Evolutionary conservation across 768 basidiomycete genomes (phyloP), one percentile per base, ranked within the genome.

Genomic region (Tulasnella sp.): DNA sequence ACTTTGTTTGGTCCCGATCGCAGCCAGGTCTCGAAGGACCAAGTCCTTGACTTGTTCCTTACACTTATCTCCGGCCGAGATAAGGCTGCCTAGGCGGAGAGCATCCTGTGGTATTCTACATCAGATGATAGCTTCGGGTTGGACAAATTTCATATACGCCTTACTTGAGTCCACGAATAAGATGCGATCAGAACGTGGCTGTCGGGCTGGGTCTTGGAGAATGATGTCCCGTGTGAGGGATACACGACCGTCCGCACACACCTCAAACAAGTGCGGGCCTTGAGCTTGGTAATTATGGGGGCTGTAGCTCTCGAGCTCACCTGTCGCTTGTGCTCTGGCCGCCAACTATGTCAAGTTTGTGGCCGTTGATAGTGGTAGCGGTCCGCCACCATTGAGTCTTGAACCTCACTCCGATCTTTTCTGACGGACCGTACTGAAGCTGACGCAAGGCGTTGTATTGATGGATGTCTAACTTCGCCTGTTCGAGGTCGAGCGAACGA

Each of bases 311-410:
- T 80, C 67, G 29, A 82, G 16, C 42, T 44, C 42, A 44, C 76
- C 79, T 75, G 74, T 84, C 84, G 0, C 83, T 84, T 74, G 74
- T 78, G 4, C 83, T 79, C 73, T 81, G 80, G 0, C 84, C 84
- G 3, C 84, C 84, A 12, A 80, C 68, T 29, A 82, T 81, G 52
- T 77, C 75, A 40, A 80, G 75, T n/a, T 17, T 44, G 5, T 44
- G 16, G 41, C 79, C 26, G 76, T 79, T 62, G n/a, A 44, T 44
- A n/a, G 42, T 44, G 16, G 5, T 44, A n/a, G 7, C 42, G 42
- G 5, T 44, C n/a, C 42, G 42, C 82, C 82, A 82, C 81, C 82
- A 82, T 19, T 75, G 65, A 12, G 75, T 75, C 41, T 74, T 79
- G 77, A 82, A 82, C 42, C 76, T 77, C 34, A 82, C 78, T 19